Evolutionary conservation across 768 basidiomycete species (phyloP).

Genomic region (Xerocomus potaroensis): DNA sequence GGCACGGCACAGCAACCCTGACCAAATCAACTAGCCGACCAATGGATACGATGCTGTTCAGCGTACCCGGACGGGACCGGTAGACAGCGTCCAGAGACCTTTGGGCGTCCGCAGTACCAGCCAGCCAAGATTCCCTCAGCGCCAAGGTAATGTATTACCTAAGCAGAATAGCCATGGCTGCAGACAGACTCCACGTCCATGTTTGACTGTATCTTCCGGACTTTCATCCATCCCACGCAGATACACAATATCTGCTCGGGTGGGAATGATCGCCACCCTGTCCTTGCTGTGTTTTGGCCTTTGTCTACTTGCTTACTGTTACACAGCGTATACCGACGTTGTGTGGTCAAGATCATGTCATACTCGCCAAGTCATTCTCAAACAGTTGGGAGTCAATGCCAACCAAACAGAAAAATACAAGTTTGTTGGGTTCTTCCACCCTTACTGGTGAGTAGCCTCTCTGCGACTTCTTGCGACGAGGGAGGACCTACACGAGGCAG

Average conservation of each 20-base stretch:
- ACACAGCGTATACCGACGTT: constrained; percentile 19
- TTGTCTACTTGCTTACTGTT: constrained; percentile 10
- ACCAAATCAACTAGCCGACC: constrained; percentile 1
- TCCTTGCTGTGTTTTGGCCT: constrained; percentile 16
- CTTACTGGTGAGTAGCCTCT: constrained; percentile 89
- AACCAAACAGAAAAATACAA: constrained; percentile 11
- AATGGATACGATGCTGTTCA: constrained; percentile 5
- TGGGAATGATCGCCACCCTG: constrained; percentile 10
- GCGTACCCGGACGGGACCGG: neutral
- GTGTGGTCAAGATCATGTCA: constrained; percentile 20
- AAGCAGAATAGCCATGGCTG: neutral
- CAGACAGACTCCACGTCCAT: too few species aligned
- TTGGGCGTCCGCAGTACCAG: too few species aligned
- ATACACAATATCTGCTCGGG: neutral
- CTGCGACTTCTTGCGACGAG: neutral
- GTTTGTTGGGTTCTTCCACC: constrained; percentile 88
- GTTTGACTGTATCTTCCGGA: too few species aligned
- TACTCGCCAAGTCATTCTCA: constrained; percentile 20
- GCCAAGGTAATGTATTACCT: neutral
- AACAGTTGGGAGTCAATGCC: constrained; percentile 9
- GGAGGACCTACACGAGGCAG: neutral
- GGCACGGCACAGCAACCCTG: neutral
- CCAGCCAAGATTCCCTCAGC: constrained; percentile 1
- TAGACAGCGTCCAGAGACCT: neutral
- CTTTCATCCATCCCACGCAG: neutral